Evolutionary conservation across 306 rosid genomes (phyloP), one percentile per base, ranked within the genome.

Genomic region (Alnus rubra): DNA sequence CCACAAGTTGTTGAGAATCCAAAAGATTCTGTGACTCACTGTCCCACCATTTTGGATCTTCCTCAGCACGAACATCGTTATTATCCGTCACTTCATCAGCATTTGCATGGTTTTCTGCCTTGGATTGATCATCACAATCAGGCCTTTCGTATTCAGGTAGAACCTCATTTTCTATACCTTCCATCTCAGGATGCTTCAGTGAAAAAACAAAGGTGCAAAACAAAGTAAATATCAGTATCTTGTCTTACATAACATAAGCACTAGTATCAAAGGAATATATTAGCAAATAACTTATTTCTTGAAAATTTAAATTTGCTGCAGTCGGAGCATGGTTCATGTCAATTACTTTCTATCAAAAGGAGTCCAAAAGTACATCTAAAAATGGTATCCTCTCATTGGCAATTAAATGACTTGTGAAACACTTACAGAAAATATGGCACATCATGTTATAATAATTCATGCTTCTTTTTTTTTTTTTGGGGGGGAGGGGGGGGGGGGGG

Each of bases 1-100:
- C 98, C 11, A 81, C 97, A 68, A 94, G 90, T 76, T 92, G 96
- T 78, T 94, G 98, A 2, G 97, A 92, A 83, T 87, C 84, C 80
- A 94, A 74, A 68, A 94, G 73, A 83, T 88, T 74, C 86, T 94
- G 98, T 15, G 98, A 92, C 85, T 90, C 96, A 50, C 94, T 90
- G 23, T 94, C 97, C 91, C 91, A 92, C 98, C 96, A 94, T 75
- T 81, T 88, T 53, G 89, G 84, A 48, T 86, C 94, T 76, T 90
- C 98, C 5, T 82, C 90, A 9, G 59, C 81, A 53, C 63, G 67
- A 80, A 80, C 80, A 83, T 86, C 96, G 5, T 78, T 56, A 23
- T 78, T 28, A 62, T 83, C 76, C 15, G 51, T 23, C 49, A 39
- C 86, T 79, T 89, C 86, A 65, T 70, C 74, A 28, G 42, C 52